Evolutionary conservation across 1,284 basidiomycete species (phyloP), one percentile per base, ranked within the genome.

Genomic region (Ganoderma multipileum): DNA sequence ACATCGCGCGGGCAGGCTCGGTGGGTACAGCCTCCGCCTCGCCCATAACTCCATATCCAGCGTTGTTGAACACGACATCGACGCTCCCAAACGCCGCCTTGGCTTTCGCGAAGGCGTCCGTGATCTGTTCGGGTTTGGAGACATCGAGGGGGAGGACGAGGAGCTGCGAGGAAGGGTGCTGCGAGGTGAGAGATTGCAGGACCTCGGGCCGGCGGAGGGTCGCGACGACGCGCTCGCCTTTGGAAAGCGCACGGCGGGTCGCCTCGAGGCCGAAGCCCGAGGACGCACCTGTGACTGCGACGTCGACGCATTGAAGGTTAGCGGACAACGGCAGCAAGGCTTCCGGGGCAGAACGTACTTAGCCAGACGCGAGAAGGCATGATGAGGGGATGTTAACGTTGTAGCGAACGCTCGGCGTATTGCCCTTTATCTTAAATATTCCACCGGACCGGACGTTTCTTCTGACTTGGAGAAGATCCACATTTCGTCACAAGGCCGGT

Each of bases 21-120:
- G 80, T 77, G 0, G 79, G 76, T 0, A 77, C 76, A 11, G 70
- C 76, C 69, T 83, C 82, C 23, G 80, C 58, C 66, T 74, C 74
- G 14, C 66, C 70, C 6, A 63, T 16, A 7, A 72, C 38, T 5
- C 63, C 68, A 52, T 65, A 71, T 5, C 78, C 82, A 3, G 84
- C 84, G 59, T 85, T 85, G 74, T 82, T 85, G 71, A 83, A 77
- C 8, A 85, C 81, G 30, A 85, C 78, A 64, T 84, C 83, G 28
- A 84, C 67, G 30, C 82, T 75, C 7, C 82, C 83, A 69, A 84
- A 84, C 38, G 72, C 70, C 1, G 70, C 69, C 59, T 78, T 76
- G 9, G 80, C 79, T 39, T 71, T 72, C 7, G 69, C 70, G 60
- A 85, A 84, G 1, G 82, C 83, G 2, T 58, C 70, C 5, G 61